Evolutionary conservation across 164 flowering plant genomes (phyloP), one percentile per base, ranked within the genome.

Genomic region (Kalanchoe fedtschenkoi): DNA sequence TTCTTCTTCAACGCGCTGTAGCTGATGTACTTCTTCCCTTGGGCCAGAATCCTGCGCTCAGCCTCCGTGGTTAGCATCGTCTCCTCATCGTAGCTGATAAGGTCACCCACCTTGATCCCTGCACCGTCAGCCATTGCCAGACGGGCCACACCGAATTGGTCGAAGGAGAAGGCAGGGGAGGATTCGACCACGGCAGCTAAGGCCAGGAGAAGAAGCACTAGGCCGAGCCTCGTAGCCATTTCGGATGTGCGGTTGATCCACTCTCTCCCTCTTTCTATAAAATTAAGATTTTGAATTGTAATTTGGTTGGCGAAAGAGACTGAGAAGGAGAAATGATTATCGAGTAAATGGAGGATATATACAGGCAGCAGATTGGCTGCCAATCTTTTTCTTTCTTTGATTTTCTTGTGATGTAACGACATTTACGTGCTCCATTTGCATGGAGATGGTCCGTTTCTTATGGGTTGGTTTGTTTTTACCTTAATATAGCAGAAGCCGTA

Each of bases 201-300:
- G 43, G 63, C 43, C 55, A 66, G 28, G 57, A 66, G 63, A 63
- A 65, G 57, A 63, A 60, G 47, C 14, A 66, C 34, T 24, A 59
- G 46, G 24, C 41, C 17, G 35, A 60, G 4, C 24, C 57, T 22
- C 29, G 17, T 33, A 59, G 67, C 61, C 63, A 66, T 66, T 42
- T 22, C n/a, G n/a, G n/a, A n/a, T n/a, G n/a, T n/a, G n/a, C n/a
- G n/a, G n/a, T n/a, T n/a, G n/a, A n/a, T n/a, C n/a, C n/a, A n/a
- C n/a, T n/a, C n/a, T n/a, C n/a, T n/a, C n/a, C n/a, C n/a, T n/a
- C n/a, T n/a, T n/a, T n/a, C n/a, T n/a, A n/a, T n/a, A n/a, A n/a
- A n/a, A n/a, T n/a, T n/a, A n/a, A n/a, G n/a, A n/a, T n/a, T n/a
- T n/a, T n/a, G n/a, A n/a, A n/a, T n/a, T n/a, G n/a, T n/a, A n/a